Evolutionary conservation across 169 alveolate genomes (phyloP), one percentile per base, ranked within the genome.

Genomic region (Blepharisma undulans): DNA sequence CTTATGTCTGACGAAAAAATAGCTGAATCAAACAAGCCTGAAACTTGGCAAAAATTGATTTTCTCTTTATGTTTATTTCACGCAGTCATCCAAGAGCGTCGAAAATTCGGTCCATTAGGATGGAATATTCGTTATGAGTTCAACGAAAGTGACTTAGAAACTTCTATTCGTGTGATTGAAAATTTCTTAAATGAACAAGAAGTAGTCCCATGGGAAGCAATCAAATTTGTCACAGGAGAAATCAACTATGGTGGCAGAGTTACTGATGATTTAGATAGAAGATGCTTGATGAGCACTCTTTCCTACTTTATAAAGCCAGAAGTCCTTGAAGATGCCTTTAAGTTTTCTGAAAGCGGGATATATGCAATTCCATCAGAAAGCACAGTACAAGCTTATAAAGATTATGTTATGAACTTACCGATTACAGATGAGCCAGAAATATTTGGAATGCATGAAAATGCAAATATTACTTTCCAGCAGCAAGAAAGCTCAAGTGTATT

Each of bases 191-290:
- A 95, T 85, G 98, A 96, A 76, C 96, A 96, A 71, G 98, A 96
- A 36, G 95, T 93, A 6, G 96, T 94, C 1, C 98, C 98, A 72
- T 96, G 94, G 87, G 95, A 96, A 88, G 97, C 95, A 8, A 90
- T 93, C 22, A 90, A 89, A 48, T 96, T 93, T 72, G 95, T 94
- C 71, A 94, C 92, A 34, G 99, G 99, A 72, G 97, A 96, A 71
- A 97, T 97, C 19, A 96, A 96, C 33, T 97, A 97, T 94, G 99
- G 99, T 21, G 99, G 99, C 27, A 93, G 98, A 91, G 98, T 97
- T 22, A 97, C 98, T 4, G 99, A 97, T 93, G 98, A 95, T 61
- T 81, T 92, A 88, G 99, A 97, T 92, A 95, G 98, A 93, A 95
- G 97, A 84, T 93, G 96, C 66, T 85, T 97, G 77, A 93, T 93